phyloP scores from a whole-genome alignment of 2,329 filamentous ascomycete species.

The Cordyceps tenuipes region DNA sequence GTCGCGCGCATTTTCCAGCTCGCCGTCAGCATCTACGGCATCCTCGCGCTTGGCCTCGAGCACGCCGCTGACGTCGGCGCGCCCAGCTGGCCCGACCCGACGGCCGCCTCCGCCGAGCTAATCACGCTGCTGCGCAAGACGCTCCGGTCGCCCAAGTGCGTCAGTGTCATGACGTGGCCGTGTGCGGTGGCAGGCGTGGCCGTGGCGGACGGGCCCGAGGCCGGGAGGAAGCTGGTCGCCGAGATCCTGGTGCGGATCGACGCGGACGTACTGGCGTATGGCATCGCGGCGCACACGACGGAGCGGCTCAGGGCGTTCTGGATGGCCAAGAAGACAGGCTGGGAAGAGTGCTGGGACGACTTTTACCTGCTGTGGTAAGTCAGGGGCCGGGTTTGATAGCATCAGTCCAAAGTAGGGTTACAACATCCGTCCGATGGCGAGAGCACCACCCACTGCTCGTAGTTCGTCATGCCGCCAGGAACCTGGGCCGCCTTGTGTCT shows the following conservation, averaged over 20 bases:
- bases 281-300: constrained; percentile 2
- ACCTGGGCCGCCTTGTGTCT: background rate
- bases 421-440: background rate
- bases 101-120: background rate
- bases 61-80: background rate
- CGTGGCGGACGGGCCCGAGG: background rate
- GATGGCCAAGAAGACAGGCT: background rate
- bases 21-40: constrained; percentile 5
- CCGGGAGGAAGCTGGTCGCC: background rate
- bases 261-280: background rate
- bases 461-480: background rate
- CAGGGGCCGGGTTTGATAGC: background rate
- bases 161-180: constrained; percentile 1
- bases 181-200: background rate
- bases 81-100: background rate
- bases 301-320: background rate
- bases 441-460: background rate
- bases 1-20: constrained; percentile 6
- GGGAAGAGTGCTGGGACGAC: constrained; percentile 8
- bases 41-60: background rate
- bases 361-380: constrained; percentile 6
- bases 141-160: background rate
- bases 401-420: no score
- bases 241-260: background rate
- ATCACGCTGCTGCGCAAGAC: background rate